Evolutionary conservation across 2,329 filamentous ascomycete genomes (phyloP).

Genomic region (Aureobasidium sp.): DNA sequence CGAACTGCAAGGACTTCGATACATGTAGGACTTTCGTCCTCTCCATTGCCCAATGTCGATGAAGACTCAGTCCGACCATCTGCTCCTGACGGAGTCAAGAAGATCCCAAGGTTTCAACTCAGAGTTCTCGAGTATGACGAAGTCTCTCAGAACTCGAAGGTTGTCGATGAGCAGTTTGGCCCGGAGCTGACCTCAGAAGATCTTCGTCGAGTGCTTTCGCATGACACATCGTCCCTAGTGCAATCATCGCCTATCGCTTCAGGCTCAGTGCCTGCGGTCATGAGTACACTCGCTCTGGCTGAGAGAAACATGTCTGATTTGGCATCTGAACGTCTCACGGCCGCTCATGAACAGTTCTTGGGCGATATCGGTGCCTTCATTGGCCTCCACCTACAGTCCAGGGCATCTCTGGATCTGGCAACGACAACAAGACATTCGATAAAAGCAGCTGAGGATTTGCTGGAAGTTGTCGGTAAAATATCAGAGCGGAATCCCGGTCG

Average conservation of each 20-base stretch:
- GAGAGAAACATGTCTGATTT: conserved; percentile 41
- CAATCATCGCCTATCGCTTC: background rate
- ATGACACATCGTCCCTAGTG: background rate
- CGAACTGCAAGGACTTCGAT: background rate
- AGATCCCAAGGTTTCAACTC: background rate
- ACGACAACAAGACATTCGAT: conserved; percentile 78
- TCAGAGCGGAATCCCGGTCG: conserved; percentile 68
- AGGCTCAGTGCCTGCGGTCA: background rate
- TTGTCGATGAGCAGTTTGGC: background rate
- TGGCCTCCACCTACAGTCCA: conserved; percentile 86
- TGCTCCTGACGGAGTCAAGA: background rate
- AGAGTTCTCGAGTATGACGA: background rate
- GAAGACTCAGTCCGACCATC: background rate
- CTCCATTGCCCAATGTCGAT: conserved; percentile 33
- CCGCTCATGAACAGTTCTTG: conserved; percentile 79
- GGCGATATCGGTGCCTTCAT: conserved; percentile 91
- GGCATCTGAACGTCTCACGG: conserved; percentile 73
- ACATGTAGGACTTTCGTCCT: background rate
- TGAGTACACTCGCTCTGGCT: background rate
- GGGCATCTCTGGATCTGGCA: conserved; percentile 76
- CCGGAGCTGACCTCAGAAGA: background rate
- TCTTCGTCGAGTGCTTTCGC: background rate
- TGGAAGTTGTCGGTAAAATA: conserved; percentile 74
- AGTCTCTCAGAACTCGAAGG: background rate
- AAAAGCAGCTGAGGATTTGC: conserved; percentile 68